Percentiles rank a stretch among this genome's conserved stretches.
phyloP scores from a whole-genome alignment of 352 stramenopile species.

The Pythium scleroteichum region DNA sequence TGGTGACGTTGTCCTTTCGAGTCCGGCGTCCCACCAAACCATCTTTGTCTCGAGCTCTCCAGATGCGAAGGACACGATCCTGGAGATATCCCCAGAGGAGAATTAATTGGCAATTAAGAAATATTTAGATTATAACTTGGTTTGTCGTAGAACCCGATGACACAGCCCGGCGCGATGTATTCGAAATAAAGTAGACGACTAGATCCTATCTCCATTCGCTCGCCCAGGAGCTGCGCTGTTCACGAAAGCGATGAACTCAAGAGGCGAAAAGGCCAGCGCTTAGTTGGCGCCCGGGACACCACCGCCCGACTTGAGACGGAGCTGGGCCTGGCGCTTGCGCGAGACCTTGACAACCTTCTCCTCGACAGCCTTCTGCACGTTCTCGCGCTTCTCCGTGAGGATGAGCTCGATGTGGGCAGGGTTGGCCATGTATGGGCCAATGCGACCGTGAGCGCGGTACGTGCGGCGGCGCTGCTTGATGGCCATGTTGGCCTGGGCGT shows the following conservation, averaged over 20 bases:
- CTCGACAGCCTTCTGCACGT: conserved; percentile 92
- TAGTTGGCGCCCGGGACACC: conserved; percentile 81
- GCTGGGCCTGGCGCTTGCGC: conserved; percentile 88
- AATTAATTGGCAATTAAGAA: conserved; percentile 12
- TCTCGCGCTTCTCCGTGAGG: conserved; percentile 95
- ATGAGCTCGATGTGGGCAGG: conserved; percentile 99
- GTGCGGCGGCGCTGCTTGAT: conserved; percentile 98
- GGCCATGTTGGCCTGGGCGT: conserved; percentile 97
- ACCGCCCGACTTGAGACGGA: conserved; percentile 88
- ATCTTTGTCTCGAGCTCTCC: conserved; percentile 4
- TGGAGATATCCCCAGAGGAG: conserved; percentile 24
- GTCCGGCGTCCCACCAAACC: neutral
- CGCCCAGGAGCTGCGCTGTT: conserved; percentile 20
- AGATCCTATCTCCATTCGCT: conserved; percentile 25
- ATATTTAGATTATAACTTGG: neutral
- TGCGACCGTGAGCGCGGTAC: conserved; percentile 97
- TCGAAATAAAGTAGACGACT: conserved; percentile 49
- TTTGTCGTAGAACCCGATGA: conserved; percentile 64
- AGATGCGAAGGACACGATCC: conserved; percentile 24
- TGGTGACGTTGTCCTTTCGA: conserved; percentile 40
- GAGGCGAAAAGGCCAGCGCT: conserved; percentile 20
- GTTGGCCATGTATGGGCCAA: conserved; percentile 98
- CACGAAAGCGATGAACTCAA: conserved; percentile 19
- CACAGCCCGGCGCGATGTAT: conserved; percentile 69
- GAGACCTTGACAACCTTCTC: conserved; percentile 87